A percentile compares a stretch with the other conserved stretches of the same genome.
phyloP scores from a whole-genome alignment of 441 rosid genomes.

The Euphorbia celastroides region DNA sequence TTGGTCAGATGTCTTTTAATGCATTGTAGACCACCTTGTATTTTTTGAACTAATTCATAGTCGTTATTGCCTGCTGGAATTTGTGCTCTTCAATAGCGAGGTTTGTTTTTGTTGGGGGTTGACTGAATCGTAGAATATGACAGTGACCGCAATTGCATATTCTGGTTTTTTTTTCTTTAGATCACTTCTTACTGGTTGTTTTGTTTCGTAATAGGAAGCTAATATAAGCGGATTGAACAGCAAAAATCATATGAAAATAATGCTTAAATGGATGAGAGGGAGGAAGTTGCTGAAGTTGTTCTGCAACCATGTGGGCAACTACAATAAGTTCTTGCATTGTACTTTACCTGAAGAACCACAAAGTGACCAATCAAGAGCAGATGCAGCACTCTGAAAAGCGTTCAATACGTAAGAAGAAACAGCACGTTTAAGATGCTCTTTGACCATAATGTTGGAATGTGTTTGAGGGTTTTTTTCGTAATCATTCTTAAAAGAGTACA shows the following conservation, averaged over 20 bases:
- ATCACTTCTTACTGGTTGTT: background rate
- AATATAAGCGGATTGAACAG: conserved; percentile 59
- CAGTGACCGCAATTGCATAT: background rate
- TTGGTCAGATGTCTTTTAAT: background rate
- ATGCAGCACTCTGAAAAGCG: conserved; percentile 28
- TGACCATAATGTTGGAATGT: background rate
- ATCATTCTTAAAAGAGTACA: background rate
- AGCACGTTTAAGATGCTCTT: conserved; percentile 17
- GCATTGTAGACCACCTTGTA: background rate
- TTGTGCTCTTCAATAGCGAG: background rate
- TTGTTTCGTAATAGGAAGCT: conserved; percentile 46
- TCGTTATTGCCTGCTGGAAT: background rate
- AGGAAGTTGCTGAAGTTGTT: conserved; percentile 73
- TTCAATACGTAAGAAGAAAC: conserved; percentile 26
- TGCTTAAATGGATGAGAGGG: conserved; percentile 98
- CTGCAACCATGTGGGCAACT: conserved; percentile 70
- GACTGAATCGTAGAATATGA: too few species aligned
- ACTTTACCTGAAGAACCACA: conserved; percentile 65
- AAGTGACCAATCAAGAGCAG: conserved; percentile 23
- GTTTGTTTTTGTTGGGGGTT: too few species aligned
- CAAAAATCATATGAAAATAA: conserved; percentile 89
- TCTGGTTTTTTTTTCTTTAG: background rate
- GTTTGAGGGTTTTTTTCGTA: background rate
- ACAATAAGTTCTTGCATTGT: conserved; percentile 66
- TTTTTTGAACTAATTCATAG: background rate